Evolutionary conservation across 2,329 filamentous ascomycete species (phyloP).

Genomic region (Sarocladium strictum): DNA sequence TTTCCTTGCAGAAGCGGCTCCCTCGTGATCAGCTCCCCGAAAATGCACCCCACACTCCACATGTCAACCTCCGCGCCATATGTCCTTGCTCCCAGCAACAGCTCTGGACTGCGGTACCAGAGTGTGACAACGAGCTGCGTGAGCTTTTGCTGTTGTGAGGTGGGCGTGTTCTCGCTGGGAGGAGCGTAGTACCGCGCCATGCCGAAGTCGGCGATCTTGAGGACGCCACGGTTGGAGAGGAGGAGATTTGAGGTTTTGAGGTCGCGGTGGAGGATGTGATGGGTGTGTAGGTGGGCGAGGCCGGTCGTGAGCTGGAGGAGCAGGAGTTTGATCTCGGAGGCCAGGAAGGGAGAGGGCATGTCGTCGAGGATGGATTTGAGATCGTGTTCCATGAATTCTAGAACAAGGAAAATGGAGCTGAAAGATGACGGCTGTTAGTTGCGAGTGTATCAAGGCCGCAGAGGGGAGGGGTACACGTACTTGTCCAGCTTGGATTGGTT

Average conservation of each 20-base stretch:
- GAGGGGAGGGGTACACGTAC: constrained; percentile 25
- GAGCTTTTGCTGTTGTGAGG: constrained; percentile 42
- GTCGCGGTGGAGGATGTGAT: constrained; percentile 91
- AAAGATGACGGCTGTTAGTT: constrained; percentile 30
- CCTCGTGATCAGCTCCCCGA: constrained; percentile 81
- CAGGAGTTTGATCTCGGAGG: constrained; percentile 87
- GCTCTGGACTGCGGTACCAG: constrained; percentile 91
- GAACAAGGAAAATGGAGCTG: constrained; percentile 79
- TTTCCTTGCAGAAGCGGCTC: constrained; percentile 80
- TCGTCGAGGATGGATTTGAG: constrained; percentile 88
- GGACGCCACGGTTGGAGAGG: constrained; percentile 87
- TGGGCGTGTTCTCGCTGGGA: constrained; percentile 22
- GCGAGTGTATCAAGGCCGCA: constrained; percentile 18
- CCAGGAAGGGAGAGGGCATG: constrained; percentile 89
- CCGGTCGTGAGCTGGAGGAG: constrained; percentile 77
- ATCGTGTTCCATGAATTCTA: constrained; percentile 97
- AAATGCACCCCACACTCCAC: constrained; percentile 96
- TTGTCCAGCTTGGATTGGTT: constrained; percentile 47
- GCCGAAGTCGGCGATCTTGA: constrained; percentile 97
- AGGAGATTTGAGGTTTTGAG: constrained; percentile 92
- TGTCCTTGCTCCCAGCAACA: constrained; percentile 71
- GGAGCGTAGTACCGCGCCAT: constrained; percentile 87
- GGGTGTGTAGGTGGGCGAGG: constrained; percentile 76
- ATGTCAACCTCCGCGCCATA: constrained; percentile 81
- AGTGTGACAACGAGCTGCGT: constrained; percentile 93